Evolutionary conservation across 2,329 filamentous ascomycete genomes (phyloP), one percentile per base, ranked within the genome.

Genomic region (Sphaceloma murrayae): DNA sequence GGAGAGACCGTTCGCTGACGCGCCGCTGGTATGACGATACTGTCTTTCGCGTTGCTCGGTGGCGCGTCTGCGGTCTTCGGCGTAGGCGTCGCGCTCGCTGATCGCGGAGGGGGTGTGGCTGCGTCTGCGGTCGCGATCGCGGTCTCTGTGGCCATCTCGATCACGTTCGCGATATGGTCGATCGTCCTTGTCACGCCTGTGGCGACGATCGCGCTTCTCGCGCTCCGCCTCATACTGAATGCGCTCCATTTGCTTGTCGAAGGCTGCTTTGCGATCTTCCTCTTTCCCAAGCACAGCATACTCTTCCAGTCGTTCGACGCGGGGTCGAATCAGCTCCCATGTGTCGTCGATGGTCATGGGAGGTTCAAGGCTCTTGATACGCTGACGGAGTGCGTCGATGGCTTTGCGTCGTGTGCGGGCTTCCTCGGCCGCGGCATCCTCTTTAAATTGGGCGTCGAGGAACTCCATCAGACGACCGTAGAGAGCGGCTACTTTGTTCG

Each of bases 21-120:
- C 38, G 31, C 45, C 36, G 59, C 74, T 78, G 33, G 77, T 72
- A 66, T 91, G 93, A 62, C 85, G 80, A 65, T 94, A 93, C 55
- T 93, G 88, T 52, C 88, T 82, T 66, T 96, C 93, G 36, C 93
- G 82, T 59, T 94, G 88, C 47, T 88, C 87, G 58, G 91, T 88
- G 32, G 89, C 89, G 62, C 89, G 91, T 56, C 87, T 82, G 52
- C 91, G 80, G 60, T 98, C 91, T 48, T 88, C 91, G 64, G 96
- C 91, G 49, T 62, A 59, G 43, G 60, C 62, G 45, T 60, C 58
- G 48, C 58, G 67, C 49, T 93, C 42, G 13, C 30, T 45, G 40
- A 32, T 21, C 7, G 21, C 29, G 7, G 36, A 40, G 4, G 42
- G 29, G 4, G 42, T 34, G n/a, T 19, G 22, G 32, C 42, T 45